A percentile compares a stretch with the other conserved stretches of the same genome.
Evolutionary conservation across 2,329 filamentous ascomycete species (phyloP).

Genomic region (Sclerotinia minor): DNA sequence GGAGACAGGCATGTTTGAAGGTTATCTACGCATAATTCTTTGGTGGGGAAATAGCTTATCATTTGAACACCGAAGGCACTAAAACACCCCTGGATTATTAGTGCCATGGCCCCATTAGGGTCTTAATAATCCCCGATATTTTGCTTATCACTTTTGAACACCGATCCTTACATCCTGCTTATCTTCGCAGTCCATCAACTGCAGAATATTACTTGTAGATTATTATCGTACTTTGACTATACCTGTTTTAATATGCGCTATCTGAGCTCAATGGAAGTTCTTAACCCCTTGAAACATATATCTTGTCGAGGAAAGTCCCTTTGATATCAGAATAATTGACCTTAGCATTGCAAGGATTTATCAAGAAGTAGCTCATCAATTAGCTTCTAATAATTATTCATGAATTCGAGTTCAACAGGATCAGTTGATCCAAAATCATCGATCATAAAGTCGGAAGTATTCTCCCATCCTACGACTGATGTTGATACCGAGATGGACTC

Average conservation of each 20-base stretch:
- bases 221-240: not conserved
- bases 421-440: not conserved
- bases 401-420: slow-evolving; percentile 1
- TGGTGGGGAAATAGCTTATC: slow-evolving; percentile 16
- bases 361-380: not conserved
- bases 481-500: slow-evolving; percentile 13
- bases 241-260: not conserved
- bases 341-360: not conserved
- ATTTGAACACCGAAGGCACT: not conserved
- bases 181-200: slow-evolving; percentile 14
- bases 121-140: slow-evolving; percentile 9
- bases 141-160: slow-evolving; percentile 18
- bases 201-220: not conserved
- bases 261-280: not conserved
- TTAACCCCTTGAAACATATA: slow-evolving; percentile 8
- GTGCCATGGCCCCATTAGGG: not conserved
- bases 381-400: not conserved
- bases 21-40: not conserved
- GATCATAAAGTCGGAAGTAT: slow-evolving; percentile 13
- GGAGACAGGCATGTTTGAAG: not conserved
- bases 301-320: not conserved
- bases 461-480: not conserved
- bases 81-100: not conserved
- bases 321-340: not conserved
- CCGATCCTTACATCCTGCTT: slow-evolving; percentile 3